Base-by-base conservation (phyloP, 257 asterid genomes). In the Nicotiana sylvestris region DNA sequence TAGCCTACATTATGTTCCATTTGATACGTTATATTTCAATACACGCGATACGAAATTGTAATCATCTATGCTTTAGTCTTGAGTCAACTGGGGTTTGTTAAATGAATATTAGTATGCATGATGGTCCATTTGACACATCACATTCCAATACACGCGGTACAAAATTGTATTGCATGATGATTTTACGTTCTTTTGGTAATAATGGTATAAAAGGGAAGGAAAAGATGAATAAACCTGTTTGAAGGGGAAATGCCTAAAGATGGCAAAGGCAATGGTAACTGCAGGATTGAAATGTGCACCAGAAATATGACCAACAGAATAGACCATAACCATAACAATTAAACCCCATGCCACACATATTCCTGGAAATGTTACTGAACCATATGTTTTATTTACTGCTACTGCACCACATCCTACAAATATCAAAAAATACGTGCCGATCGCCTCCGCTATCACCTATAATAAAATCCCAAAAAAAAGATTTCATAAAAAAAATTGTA, bases 211-310 rank as follows among this genome's bases (percentile, higher is more conserved):
- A 68, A 37, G 18, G 77, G 9, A 43, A n/a, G 4, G 0, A 2
- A 32, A 32, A 2, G 30, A 76, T 60, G 17, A 9, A 32, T 46
- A 1, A 76, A 77, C 96, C 89, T 89, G 89, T 77, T 83, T 91
- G 68, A 43, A 37, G 43, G 97, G 92, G 55, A 92, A 92, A 4
- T 89, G 92, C 0, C 94, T 87, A 79, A 90, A 92, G 30, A 92
- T 55, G 70, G 94, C 91, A 58, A 92, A 89, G 10, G 94, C 55
- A 56, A 92, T 85, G 55, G 97, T 92, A 81, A 92, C 97, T 0
- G 97, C 97, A 5, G 97, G 97, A 78, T 92, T 92, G 64, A 92
- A 89, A 89, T 91, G 93, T 2, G 92, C 95, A 70, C 93, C 97
- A 60, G 95, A 92, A 80, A 92, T 91, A 68, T 92, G 97, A 9